Conservation (phyloP, 495 filamentous ascomycete genomes). For the Penicillium odoratum region DNA sequence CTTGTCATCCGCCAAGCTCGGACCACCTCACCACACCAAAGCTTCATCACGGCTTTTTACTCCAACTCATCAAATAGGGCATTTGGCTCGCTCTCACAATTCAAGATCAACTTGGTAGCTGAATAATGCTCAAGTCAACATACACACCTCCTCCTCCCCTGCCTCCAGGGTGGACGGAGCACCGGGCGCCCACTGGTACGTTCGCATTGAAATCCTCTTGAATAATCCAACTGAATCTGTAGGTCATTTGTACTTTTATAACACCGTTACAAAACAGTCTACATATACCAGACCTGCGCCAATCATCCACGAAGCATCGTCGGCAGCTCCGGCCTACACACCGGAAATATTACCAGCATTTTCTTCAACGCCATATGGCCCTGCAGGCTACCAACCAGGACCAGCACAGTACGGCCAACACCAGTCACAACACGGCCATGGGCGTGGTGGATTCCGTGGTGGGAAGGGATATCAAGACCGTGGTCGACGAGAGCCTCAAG, state of each 20-base stretch:
- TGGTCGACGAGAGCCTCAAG: constrained; percentile 59
- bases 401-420: constrained; percentile 16
- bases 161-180: constrained; percentile 84
- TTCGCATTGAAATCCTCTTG: constrained; percentile 14
- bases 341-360: constrained; percentile 41
- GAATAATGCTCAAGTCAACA: constrained; percentile 44
- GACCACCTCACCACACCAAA: constrained; percentile 43
- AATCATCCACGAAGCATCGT: constrained; percentile 6
- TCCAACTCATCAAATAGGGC: constrained; percentile 7
- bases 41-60: constrained; percentile 25
- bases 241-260: constrained; percentile 89
- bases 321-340: constrained; percentile 27
- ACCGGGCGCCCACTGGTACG: constrained; percentile 81
- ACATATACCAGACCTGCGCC: constrained; percentile 72
- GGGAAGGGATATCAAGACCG: constrained; percentile 55
- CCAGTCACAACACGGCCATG: constrained; percentile 24
- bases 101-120: background rate
- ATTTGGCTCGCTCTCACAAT: background rate
- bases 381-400: constrained; percentile 26
- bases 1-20: constrained; percentile 47
- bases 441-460: constrained; percentile 46
- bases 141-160: constrained; percentile 56
- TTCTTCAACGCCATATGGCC: constrained; percentile 44
- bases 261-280: constrained; percentile 80
- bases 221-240: constrained; percentile 12